Evolutionary conservation across 2,329 filamentous ascomycete species (phyloP).

Genomic region (Thelonectria olida): DNA sequence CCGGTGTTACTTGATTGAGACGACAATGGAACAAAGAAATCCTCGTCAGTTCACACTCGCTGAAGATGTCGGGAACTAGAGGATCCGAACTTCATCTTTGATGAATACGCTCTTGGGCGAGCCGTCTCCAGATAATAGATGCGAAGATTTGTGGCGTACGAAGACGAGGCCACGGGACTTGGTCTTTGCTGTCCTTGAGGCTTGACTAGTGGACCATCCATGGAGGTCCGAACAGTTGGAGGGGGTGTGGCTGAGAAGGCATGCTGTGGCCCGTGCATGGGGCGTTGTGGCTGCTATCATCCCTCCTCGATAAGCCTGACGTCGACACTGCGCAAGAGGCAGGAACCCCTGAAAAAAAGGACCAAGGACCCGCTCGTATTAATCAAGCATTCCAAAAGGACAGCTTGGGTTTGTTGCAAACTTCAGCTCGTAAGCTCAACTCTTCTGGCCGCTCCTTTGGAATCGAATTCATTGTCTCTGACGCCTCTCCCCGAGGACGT

Average conservation of each 20-base stretch:
- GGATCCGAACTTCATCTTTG: neutral
- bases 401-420: conserved; percentile 36
- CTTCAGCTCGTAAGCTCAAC: conserved; percentile 24
- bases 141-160: neutral
- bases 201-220: neutral
- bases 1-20: neutral
- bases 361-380: conserved; percentile 27
- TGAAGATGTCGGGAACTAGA: neutral
- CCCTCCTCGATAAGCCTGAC: conserved; percentile 2
- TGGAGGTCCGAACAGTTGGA: conserved; percentile 1
- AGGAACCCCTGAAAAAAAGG: conserved; percentile 36
- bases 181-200: neutral
- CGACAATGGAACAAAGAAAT: neutral
- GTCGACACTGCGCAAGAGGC: conserved; percentile 5
- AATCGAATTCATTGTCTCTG: conserved; percentile 1
- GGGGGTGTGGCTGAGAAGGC: conserved; percentile 9
- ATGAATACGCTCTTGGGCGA: neutral
- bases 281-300: conserved; percentile 8
- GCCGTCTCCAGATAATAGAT: neutral
- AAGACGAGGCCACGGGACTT: neutral
- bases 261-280: neutral
- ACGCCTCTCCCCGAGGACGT: conserved; percentile 17
- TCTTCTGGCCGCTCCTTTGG: conserved; percentile 25
- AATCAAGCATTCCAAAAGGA: conserved; percentile 34
- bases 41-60: too few relatives aligned